A percentile compares a stretch with the other conserved stretches of the same genome.
Evolutionary conservation across 163 green algal species (phyloP).

Genomic region (Scenedesmus sp.): DNA sequence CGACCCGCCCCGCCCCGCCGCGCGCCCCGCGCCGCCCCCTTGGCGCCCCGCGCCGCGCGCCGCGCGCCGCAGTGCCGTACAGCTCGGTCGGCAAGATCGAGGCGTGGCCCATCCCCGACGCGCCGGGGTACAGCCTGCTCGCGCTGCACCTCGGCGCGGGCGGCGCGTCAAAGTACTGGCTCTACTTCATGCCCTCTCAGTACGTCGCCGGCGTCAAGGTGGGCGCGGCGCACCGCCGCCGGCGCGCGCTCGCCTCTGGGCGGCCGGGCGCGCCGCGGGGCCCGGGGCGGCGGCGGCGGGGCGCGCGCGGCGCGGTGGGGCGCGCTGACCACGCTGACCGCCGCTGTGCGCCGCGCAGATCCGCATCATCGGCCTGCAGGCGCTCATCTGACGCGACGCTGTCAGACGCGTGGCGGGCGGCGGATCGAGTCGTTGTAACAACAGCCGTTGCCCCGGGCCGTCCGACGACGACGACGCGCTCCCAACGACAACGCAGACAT

Average conservation of each 20-base stretch:
- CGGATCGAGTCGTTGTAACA: too few relatives aligned
- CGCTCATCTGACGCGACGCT: constrained; percentile 26
- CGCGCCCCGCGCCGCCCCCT: too few relatives aligned
- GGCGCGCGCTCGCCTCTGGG: neutral
- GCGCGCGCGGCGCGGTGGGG: constrained; percentile 19
- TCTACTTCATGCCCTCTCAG: neutral
- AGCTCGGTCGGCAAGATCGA: constrained; percentile 66
- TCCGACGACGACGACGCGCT: too few relatives aligned
- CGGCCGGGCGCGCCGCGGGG: neutral
- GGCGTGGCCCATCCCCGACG: constrained; percentile 55
- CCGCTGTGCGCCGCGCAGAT: too few relatives aligned
- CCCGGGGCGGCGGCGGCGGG: neutral
- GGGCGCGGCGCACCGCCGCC: neutral
- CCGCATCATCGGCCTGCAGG: constrained; percentile 16
- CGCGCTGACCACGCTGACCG: too few relatives aligned
- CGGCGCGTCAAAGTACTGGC: constrained; percentile 28
- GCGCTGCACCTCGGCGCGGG: constrained; percentile 52
- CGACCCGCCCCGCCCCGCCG: too few relatives aligned
- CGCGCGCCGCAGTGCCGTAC: constrained; percentile 65
- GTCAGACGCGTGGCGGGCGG: too few relatives aligned
- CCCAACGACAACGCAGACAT: too few relatives aligned
- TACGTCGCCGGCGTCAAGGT: neutral
- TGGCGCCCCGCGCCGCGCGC: too few relatives aligned
- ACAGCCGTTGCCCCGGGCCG: too few relatives aligned
- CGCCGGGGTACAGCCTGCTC: constrained; percentile 63